Conservation (phyloP, 305 asterid genomes). For the Caryopteris hybrid region DNA sequence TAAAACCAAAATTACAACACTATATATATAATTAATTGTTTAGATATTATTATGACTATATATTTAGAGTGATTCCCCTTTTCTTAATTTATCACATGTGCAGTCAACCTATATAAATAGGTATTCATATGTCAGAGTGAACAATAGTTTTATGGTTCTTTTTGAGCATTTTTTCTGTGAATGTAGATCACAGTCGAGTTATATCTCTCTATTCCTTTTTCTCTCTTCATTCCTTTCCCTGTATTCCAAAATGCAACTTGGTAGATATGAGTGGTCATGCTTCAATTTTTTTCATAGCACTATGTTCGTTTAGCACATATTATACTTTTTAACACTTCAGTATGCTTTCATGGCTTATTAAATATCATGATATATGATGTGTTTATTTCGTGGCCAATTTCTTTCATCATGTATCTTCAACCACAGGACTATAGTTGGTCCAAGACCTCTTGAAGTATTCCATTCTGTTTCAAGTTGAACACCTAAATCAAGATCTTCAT, state of each 20-base stretch:
- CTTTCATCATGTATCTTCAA: background rate
- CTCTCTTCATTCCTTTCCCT: background rate
- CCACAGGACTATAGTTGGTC: background rate
- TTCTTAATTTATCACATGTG: background rate
- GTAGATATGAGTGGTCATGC: background rate
- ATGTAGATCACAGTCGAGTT: background rate
- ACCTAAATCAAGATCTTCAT: background rate
- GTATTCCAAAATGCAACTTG: background rate
- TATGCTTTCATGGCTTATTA: background rate
- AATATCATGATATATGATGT: background rate
- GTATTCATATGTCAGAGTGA: background rate
- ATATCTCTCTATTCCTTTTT: background rate
- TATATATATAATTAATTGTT: background rate
- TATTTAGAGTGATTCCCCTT: background rate
- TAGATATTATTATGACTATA: background rate
- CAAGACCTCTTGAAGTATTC: background rate
- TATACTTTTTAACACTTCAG: background rate
- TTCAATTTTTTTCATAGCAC: background rate
- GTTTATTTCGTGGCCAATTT: background rate
- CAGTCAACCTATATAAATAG: background rate
- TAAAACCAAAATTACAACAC: background rate
- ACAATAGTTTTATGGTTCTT: background rate
- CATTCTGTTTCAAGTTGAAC: background rate
- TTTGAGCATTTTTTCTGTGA: background rate
- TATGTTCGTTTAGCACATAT: background rate